These are phyloP conservation scores for Astrothelium macrocarpum DNA, from an alignment of 495 filamentous ascomycete species.

Conservation along the genomic window DNA sequence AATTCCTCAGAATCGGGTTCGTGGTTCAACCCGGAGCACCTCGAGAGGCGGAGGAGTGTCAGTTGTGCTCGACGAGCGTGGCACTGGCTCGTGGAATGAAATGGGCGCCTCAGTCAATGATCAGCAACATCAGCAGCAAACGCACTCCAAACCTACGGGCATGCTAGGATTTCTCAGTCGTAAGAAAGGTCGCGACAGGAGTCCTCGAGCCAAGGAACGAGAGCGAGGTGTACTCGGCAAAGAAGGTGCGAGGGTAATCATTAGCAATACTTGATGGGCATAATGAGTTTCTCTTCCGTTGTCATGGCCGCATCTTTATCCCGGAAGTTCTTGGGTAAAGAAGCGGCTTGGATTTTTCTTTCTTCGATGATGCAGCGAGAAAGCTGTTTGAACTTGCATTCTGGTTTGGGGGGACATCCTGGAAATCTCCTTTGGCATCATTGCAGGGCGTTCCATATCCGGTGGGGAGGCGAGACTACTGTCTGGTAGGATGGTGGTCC, in stretches of 20 bases:
- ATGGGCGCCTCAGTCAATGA: constrained; percentile 40
- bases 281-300: not conserved
- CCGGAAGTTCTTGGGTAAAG: not conserved
- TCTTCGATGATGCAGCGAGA: not conserved
- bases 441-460: not conserved
- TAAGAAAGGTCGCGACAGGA: constrained; percentile 82
- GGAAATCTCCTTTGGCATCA: not conserved
- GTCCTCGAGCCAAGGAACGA: constrained; percentile 69
- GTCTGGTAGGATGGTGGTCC: not conserved
- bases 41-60: constrained; percentile 80
- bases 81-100: constrained; percentile 82
- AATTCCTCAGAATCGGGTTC: constrained; percentile 24
- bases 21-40: constrained; percentile 49
- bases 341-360: not conserved
- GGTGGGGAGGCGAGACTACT: not conserved
- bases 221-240: constrained; percentile 91
- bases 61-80: constrained; percentile 77
- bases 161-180: constrained; percentile 83
- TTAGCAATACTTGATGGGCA: constrained; percentile 9
- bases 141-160: constrained; percentile 56
- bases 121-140: constrained; percentile 58
- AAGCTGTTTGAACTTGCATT: not conserved
- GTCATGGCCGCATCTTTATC: not conserved
- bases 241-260: constrained; percentile 69
- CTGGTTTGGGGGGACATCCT: not conserved